A percentile compares a stretch with the other conserved stretches of the same genome.
These are phyloP conservation scores for Selaginella tamariscina DNA, from an alignment of 75 land plant genomes.

Conservation along the genomic window DNA sequence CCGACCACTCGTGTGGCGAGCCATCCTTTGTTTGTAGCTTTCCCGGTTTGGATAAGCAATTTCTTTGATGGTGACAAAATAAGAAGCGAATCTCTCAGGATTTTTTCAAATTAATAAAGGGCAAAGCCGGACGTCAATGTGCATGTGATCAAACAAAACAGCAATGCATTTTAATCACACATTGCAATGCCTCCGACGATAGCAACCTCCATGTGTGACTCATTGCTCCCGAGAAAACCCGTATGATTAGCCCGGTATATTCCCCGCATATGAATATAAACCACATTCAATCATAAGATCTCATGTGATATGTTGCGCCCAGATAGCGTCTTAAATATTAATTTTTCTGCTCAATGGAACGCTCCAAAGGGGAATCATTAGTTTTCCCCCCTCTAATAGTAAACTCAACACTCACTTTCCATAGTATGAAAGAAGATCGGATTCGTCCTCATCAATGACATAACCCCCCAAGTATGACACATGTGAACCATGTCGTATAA, in stretches of 20 bases:
- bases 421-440: no score
- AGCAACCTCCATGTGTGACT: slow-evolving; percentile 1
- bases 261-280: no score
- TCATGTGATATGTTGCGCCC: no score
- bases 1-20: background rate
- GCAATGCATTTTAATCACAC: background rate
- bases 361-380: no score
- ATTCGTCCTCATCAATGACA: background rate
- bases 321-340: no score
- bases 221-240: background rate
- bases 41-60: no score
- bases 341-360: no score
- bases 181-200: background rate
- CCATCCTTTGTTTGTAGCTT: background rate
- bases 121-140: background rate
- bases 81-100: background rate
- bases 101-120: background rate
- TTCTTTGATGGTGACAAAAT: background rate
- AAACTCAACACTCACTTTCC: no score
- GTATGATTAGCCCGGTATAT: background rate
- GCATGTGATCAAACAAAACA: background rate
- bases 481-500: background rate
- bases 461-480: background rate
- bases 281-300: no score
- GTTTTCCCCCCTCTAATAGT: no score